Evolutionary conservation across 371 early-diverging fungal genomes (phyloP), one percentile per base, ranked within the genome.

Genomic region (Circinella umbellata): DNA sequence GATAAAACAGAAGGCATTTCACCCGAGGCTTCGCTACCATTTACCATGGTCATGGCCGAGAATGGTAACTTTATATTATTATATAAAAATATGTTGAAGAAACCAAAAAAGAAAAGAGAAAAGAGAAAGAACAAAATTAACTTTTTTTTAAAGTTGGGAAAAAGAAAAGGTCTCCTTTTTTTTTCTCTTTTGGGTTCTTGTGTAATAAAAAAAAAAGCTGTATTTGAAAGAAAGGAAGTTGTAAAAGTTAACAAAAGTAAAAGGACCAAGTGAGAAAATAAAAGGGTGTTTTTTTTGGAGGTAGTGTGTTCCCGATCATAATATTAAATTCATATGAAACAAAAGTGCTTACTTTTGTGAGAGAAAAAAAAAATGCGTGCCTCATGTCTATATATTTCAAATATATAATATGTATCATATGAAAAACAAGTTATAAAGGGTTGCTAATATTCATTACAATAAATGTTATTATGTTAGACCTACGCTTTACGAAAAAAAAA

Each of bases 1-100:
- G 62, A 66, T 38, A 76, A 61, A 7, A 73, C 55, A 17, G 69
- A 48, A 27, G 76, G 69, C 66, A 75, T 65, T 10, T 63, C 70
- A 13, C 63, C 36, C 37, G 53, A 34, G 49, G 48, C 38, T 15
- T 27, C 53, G 17, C 55, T 48, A 18, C 42, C 67, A 35, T 27
- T 35, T 11, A 38, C 37, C 49, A 39, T 55, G 34, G 57, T 49
- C 62, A 69, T 61, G 51, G 20, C 49, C 4, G 47, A 67, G 7
- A 54, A 20, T 54, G 20, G 7, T 15, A 8, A 54, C n/a, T 14
- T 54, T 54, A 8, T 51, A 17, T 51, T 51, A 51, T 17, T 14
- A 4, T 51, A 13, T 51, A 15, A n/a, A 39, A 49, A n/a, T 27
- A 27, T 27, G 27, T 27, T 27, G 27, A 27, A 27, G 27, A 27